Conservation (phyloP, 768 basidiomycete genomes). For the Phaeolepiota aurea region DNA sequence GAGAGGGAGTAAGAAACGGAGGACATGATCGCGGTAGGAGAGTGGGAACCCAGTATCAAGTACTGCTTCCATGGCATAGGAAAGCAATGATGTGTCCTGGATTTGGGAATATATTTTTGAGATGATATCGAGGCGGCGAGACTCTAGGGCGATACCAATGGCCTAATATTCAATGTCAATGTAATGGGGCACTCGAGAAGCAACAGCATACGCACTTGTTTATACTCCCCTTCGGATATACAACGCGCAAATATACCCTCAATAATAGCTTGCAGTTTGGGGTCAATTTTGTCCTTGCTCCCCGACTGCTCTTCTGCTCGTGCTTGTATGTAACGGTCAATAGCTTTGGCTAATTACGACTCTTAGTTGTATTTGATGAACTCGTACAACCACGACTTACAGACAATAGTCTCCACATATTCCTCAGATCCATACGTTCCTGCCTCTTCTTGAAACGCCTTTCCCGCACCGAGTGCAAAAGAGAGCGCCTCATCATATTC, state of each 20-base stretch:
- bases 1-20: constrained; percentile 72
- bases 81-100: constrained; percentile 69
- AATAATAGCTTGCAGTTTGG: constrained; percentile 74
- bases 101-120: constrained; percentile 66
- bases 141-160: constrained; percentile 91
- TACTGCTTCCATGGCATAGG: constrained; percentile 89
- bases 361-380: constrained; percentile 3
- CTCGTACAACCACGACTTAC: constrained; percentile 39
- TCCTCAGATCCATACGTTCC: constrained; percentile 62
- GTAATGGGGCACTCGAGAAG: constrained; percentile 8
- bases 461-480: constrained; percentile 88
- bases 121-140: constrained; percentile 82
- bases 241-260: constrained; percentile 85
- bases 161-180: constrained; percentile 40
- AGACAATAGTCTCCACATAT: constrained; percentile 91
- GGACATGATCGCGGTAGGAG: constrained; percentile 75
- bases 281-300: constrained; percentile 60
- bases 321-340: constrained; percentile 83
- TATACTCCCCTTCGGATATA: constrained; percentile 83
- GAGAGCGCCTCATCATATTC: constrained; percentile 94
- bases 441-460: constrained; percentile 73
- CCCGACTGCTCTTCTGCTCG: constrained; percentile 48
- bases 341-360: constrained; percentile 69
- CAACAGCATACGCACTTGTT: constrained; percentile 49
- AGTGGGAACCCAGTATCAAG: constrained; percentile 87